Evolutionary conservation across 208 protist genomes (phyloP), one percentile per base, ranked within the genome.

Genomic region (Leishmania tarentolae): DNA sequence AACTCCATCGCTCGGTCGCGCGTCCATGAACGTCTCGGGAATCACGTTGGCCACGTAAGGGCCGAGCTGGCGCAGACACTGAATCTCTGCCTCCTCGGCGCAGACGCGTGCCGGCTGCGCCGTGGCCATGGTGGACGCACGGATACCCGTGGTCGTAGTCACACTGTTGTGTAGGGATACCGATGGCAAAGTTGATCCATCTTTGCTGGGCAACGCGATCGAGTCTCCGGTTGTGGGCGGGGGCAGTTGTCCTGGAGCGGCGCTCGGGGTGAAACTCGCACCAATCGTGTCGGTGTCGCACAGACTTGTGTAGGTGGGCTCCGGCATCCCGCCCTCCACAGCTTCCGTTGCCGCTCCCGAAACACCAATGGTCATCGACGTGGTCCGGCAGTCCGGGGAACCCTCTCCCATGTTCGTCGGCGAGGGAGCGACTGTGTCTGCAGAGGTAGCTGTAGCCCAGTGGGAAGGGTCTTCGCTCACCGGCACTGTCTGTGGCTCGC

Each of bases 1-100:
- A 0, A 80, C 83, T 28, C 63, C 57, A 21, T 78, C 83, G 44
- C 79, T 77, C 47, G 92, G 92, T 1, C 83, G 77, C 31, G 73
- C 71, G 75, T 96, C 91, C 57, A 94, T 82, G 76, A 93, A 96
- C 46, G 89, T 83, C 63, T 90, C 82, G 8, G 88, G 85, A 70
- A 96, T 88, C 61, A 84, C 82, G 59, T 92, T 84, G 5, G 86
- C 79, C 44, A 88, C 88, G 84, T 92, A 94, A 56, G n/a, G 17
- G 50, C 79, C 75, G 11, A 75, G 78, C 57, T 61, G 69, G 2
- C 52, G 79, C 63, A 87, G 79, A 28, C 76, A 68, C 46, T 47
- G 75, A 69, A 80, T 9, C 78, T 80, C 71, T 61, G 40, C 73
- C 75, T 83, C 79, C 53, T 63, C 74, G 21, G 69, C 81, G 19